Evolutionary conservation across 2,329 filamentous ascomycete species (phyloP), one percentile per base, ranked within the genome.

Genomic region (Curvularia sp.): DNA sequence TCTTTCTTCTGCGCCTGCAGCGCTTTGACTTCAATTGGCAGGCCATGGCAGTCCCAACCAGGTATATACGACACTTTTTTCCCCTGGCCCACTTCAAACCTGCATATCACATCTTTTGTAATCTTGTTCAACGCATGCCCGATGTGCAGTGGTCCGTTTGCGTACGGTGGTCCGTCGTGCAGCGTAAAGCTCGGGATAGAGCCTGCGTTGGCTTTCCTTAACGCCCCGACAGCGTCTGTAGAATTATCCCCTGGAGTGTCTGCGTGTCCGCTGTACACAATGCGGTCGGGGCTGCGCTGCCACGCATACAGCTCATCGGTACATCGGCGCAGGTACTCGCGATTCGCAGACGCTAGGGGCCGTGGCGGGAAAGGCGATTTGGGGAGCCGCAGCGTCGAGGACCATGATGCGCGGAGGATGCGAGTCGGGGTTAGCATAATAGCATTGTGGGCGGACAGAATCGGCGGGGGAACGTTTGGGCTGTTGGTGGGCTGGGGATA

Each of bases 61-160:
- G 95, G 95, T 15, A 93, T 83, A 72, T 96, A 99, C 39, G 88
- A 83, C 33, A 98, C 88, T 62, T 86, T 84, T 66, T 86, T 88
- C 18, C 92, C 95, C 72, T 89, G 85, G 60, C 91, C 87, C 60
- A 98, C 81, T 79, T 97, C 88, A 61, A 89, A 88, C 41, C 95
- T 87, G 67, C 93, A 84, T 61, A 96, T 91, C 71, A 98, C 91
- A 78, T 99, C 95, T 81, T 99, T 99, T 59, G 97, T 83, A 67
- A 98, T 89, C 80, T 99, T 99, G 79, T 99, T 99, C 73, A 99
- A 82, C 35, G 95, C 93, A 82, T 99, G 95, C 2, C 95, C 95
- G 60, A 96, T 88, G 73, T 99, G 95, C 9, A 99, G 85, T 44
- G 85, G 86, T 13, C 95, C 95, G 79, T 99, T 99, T 63, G 95